These are phyloP conservation scores for Lactuca saligna DNA, from an alignment of 129 eudicot species.

Conservation along the genomic window DNA sequence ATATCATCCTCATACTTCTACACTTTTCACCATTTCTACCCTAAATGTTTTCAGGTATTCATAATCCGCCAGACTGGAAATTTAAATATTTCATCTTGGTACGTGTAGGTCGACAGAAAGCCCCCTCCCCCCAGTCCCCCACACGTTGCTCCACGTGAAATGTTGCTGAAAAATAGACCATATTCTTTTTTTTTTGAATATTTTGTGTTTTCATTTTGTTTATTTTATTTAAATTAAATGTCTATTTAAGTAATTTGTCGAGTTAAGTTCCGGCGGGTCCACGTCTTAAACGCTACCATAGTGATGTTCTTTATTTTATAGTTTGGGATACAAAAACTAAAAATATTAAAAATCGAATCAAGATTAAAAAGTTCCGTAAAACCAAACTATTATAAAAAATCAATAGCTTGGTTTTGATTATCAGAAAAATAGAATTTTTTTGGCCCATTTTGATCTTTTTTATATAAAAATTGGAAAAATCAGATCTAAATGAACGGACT, in stretches of 20 bases:
- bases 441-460: too few relatives aligned
- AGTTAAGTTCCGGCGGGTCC: neutral
- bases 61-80: neutral
- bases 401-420: too few relatives aligned
- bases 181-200: neutral
- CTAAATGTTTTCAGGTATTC: neutral
- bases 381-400: too few relatives aligned
- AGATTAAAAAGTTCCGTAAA: too few relatives aligned
- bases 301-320: too few relatives aligned
- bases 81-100: neutral
- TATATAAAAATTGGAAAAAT: too few relatives aligned
- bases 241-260: neutral
- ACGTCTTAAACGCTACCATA: too few relatives aligned
- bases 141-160: conserved; percentile 27
- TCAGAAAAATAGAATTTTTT: too few relatives aligned
- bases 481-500: too few relatives aligned
- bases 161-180: conserved; percentile 8
- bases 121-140: neutral
- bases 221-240: neutral
- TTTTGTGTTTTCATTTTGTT: neutral
- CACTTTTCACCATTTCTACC: neutral
- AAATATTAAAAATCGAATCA: too few relatives aligned
- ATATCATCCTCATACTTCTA: neutral
- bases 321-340: too few relatives aligned
- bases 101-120: neutral